Evolutionary conservation across 768 basidiomycete species (phyloP).

Genomic region (Panaeolus cyanescens): DNA sequence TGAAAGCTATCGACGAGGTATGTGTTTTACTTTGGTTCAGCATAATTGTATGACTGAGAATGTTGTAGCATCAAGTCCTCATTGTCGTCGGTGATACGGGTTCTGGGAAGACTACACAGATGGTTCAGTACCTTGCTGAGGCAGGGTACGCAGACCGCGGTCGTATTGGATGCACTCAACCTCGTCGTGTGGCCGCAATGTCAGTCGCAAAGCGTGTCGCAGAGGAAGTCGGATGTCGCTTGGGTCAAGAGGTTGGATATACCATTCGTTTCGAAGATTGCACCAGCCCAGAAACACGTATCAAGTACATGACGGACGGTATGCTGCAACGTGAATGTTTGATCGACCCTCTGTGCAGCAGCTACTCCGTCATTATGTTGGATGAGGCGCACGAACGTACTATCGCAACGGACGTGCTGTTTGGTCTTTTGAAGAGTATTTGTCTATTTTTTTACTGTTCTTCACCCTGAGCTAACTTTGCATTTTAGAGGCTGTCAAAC

Average conservation of each 20-base stretch:
- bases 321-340: conserved; percentile 98
- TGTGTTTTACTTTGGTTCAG: conserved; percentile 30
- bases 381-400: conserved; percentile 99
- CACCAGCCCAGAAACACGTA: conserved; percentile 96
- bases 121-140: conserved; percentile 98
- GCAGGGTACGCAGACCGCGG: conserved; percentile 89
- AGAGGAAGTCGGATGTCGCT: conserved; percentile 96
- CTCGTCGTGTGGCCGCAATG: conserved; percentile 98
- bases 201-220: conserved; percentile 98
- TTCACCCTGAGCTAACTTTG: conserved; percentile 13
- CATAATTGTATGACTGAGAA: no score
- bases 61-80: conserved; percentile 85
- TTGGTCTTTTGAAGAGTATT: conserved; percentile 91
- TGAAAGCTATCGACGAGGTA: conserved; percentile 90
- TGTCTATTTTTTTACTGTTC: conserved; percentile 8
- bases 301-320: conserved; percentile 99
- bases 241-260: conserved; percentile 98
- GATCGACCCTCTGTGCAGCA: conserved; percentile 91
- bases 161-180: conserved; percentile 96
- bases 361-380: conserved; percentile 95
- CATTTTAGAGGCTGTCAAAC: conserved; percentile 84
- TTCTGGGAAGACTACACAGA: conserved; percentile 98
- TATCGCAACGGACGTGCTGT: conserved; percentile 97
- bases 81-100: conserved; percentile 99
- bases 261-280: conserved; percentile 99